phyloP scores from a whole-genome alignment of 257 asterid species.

The Cynanchum wilfordii region DNA sequence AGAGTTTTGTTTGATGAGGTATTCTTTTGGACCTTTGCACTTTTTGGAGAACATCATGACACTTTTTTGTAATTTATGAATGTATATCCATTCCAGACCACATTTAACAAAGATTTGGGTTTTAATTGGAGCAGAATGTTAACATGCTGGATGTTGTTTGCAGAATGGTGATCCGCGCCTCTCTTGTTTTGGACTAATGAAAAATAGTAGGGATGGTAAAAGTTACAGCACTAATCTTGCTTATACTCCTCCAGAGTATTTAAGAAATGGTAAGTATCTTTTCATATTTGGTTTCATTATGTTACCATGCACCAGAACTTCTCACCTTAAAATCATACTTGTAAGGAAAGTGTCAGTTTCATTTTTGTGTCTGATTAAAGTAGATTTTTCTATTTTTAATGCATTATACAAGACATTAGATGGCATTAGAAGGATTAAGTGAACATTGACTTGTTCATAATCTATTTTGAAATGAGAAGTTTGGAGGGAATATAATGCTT shows the following conservation, averaged over 20 bases:
- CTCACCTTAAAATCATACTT: neutral
- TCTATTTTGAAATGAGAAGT: neutral
- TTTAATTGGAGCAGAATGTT: neutral
- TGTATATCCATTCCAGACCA: neutral
- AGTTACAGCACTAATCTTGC: constrained; percentile 85
- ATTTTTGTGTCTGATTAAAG: neutral
- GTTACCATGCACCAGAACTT: neutral
- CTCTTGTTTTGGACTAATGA: constrained; percentile 74
- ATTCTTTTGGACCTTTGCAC: neutral
- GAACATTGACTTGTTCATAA: neutral
- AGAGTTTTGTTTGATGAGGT: constrained; percentile 71
- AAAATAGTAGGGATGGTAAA: constrained; percentile 71
- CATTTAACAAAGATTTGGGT: neutral
- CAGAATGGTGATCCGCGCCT: constrained; percentile 84
- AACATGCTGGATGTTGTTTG: constrained; percentile 7
- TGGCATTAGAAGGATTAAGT: neutral
- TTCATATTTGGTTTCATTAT: neutral
- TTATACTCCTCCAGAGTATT: constrained; percentile 70
- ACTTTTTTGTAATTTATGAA: neutral
- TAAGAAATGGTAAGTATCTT: constrained; percentile 46
- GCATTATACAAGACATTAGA: neutral
- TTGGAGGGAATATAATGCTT: neutral
- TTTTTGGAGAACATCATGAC: neutral
- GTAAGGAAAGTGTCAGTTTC: neutral
- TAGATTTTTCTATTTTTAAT: neutral